A percentile compares a stretch with the other conserved stretches of the same genome.
Evolutionary conservation across 805 yeast genomes (phyloP).

Genomic region (Pichia nakasei): DNA sequence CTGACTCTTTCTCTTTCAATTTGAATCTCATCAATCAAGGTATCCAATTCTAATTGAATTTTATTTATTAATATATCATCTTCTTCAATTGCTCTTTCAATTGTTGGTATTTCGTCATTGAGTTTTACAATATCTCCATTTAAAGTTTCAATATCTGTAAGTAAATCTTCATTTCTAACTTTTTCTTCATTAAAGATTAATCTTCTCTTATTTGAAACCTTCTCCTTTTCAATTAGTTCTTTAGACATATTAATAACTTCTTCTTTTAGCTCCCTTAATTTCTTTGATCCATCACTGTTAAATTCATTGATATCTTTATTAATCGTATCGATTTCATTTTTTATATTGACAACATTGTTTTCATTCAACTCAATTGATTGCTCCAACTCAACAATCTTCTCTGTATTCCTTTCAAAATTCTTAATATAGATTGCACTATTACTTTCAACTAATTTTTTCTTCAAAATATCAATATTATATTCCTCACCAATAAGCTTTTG

Average conservation of each 20-base stretch:
- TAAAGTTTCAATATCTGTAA: constrained; percentile 42
- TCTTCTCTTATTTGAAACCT: constrained; percentile 36
- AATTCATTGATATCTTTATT: constrained; percentile 80
- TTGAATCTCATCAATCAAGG: constrained; percentile 31
- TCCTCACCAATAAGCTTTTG: constrained; percentile 46
- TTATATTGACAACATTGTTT: constrained; percentile 29
- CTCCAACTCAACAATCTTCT: constrained; percentile 31
- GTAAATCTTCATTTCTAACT: constrained; percentile 61
- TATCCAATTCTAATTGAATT: constrained; percentile 20
- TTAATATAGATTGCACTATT: constrained; percentile 47
- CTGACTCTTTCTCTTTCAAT: constrained; percentile 50
- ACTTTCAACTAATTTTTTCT: constrained; percentile 46
- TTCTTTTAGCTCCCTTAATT: constrained; percentile 52
- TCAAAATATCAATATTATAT: constrained; percentile 51
- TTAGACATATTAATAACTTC: constrained; percentile 39
- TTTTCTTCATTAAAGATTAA: constrained; percentile 54
- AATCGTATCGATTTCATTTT: constrained; percentile 41
- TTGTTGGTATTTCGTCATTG: constrained; percentile 27
- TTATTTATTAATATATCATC: constrained; percentile 23
- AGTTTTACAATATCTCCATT: constrained; percentile 34
- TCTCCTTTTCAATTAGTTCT: constrained; percentile 30
- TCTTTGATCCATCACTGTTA: constrained; percentile 67
- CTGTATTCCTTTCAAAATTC: constrained; percentile 20
- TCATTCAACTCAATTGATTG: constrained; percentile 38
- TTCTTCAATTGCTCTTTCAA: constrained; percentile 20